Evolutionary conservation across 2,329 filamentous ascomycete species (phyloP).

Genomic region (Colletotrichum theobromicola): DNA sequence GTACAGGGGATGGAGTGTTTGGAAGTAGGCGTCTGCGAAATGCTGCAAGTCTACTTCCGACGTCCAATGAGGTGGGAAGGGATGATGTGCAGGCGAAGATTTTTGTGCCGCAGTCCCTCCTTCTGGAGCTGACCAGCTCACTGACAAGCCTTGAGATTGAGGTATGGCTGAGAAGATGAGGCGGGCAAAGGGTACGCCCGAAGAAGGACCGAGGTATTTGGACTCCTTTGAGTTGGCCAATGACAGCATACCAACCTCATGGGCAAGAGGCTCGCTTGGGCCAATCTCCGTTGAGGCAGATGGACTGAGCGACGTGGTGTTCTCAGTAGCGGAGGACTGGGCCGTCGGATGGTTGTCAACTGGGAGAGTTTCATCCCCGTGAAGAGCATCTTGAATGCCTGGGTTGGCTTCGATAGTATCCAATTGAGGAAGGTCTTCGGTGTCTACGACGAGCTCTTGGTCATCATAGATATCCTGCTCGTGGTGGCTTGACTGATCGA

Average conservation of each 20-base stretch:
- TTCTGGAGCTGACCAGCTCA: neutral
- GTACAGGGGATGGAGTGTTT: slow-evolving; percentile 50
- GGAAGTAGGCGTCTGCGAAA: slow-evolving; percentile 52
- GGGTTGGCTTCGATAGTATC: neutral
- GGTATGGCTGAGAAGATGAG: slow-evolving; percentile 46
- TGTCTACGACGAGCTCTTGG: slow-evolving; percentile 20
- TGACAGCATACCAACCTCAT: slow-evolving; percentile 58
- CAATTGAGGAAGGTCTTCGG: slow-evolving; percentile 10
- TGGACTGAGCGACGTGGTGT: neutral
- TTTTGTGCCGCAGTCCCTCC: neutral
- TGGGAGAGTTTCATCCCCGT: neutral
- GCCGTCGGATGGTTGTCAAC: neutral
- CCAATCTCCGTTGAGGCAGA: slow-evolving; percentile 18
- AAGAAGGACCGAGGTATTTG: slow-evolving; percentile 59
- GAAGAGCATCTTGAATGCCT: neutral
- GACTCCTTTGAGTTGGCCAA: slow-evolving; percentile 50
- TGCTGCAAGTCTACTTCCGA: slow-evolving; percentile 31
- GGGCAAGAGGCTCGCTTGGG: slow-evolving; percentile 35
- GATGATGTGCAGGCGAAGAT: slow-evolving; percentile 13
- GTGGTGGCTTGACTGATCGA: neutral
- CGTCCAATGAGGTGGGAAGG: neutral
- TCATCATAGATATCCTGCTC: neutral
- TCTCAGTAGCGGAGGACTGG: neutral
- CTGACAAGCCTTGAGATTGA: slow-evolving; percentile 19
- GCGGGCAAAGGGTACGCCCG: slow-evolving; percentile 57